These are phyloP conservation scores for Xylariaceae sp. DNA, from an alignment of 2,329 filamentous ascomycete genomes.

Conservation along the genomic window DNA sequence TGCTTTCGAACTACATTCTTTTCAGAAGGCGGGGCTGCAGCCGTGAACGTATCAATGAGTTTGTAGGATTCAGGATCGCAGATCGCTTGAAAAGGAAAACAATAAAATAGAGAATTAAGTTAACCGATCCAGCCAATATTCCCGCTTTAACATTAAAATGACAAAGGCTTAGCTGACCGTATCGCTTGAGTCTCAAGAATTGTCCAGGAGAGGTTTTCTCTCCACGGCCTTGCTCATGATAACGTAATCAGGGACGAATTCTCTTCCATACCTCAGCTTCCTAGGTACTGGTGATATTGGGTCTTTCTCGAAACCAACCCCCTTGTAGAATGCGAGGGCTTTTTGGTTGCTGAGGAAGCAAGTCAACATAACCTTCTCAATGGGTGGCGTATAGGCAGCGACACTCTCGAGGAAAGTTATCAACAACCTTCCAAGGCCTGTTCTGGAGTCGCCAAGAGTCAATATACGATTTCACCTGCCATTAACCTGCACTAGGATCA, in stretches of 20 bases:
- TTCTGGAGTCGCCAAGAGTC: constrained; percentile 46
- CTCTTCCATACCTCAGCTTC: constrained; percentile 59
- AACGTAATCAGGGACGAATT: constrained; percentile 61
- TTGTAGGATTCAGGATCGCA: too few species aligned
- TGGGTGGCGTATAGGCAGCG: constrained; percentile 58
- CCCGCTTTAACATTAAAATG: too few species aligned
- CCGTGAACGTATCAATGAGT: too few species aligned
- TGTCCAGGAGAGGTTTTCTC: constrained; percentile 5
- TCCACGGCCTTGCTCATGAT: constrained; percentile 61
- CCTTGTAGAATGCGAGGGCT: constrained; percentile 66
- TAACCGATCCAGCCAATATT: too few species aligned
- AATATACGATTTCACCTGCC: too few species aligned
- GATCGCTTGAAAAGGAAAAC: too few species aligned
- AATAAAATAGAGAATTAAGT: too few species aligned
- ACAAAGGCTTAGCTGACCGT: too few species aligned
- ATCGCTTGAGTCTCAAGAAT: too few species aligned
- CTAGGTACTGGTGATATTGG: constrained; percentile 60
- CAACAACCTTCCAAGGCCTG: constrained; percentile 66
- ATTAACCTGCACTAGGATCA: too few species aligned
- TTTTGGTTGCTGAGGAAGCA: constrained; percentile 68
- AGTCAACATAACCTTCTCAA: constrained; percentile 75
- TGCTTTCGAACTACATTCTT: too few species aligned
- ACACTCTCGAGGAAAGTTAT: constrained; percentile 61
- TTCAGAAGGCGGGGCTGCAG: too few species aligned
- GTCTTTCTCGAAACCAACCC: constrained; percentile 62